Conservation (phyloP, 106 monocot species). For the Triglochin maritima region DNA sequence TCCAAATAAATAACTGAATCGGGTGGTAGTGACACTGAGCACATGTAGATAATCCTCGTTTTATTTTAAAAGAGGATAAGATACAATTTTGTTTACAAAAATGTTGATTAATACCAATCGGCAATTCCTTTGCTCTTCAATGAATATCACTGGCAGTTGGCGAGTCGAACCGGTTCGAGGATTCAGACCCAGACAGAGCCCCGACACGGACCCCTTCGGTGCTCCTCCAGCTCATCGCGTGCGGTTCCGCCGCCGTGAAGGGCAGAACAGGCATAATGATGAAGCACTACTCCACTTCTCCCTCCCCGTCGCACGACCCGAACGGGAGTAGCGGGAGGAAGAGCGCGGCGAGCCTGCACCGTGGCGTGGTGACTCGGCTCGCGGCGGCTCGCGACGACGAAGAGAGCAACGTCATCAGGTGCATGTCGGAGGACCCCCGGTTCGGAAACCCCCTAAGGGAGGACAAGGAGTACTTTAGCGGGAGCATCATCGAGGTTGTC, state of each 20-base stretch:
- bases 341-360: constrained; percentile 14
- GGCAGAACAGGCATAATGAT: background rate
- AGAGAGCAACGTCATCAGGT: constrained; percentile 6
- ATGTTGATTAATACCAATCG: no score
- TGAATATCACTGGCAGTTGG: no score
- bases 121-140: no score
- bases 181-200: constrained; percentile 6
- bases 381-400: constrained; percentile 20
- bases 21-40: no score
- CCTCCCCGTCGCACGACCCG: background rate
- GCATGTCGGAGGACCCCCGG: constrained; percentile 31
- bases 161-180: constrained; percentile 9
- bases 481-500: constrained; percentile 67
- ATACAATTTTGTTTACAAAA: no score
- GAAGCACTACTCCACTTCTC: background rate
- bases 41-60: no score
- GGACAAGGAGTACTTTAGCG: constrained; percentile 97
- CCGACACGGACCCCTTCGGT: constrained; percentile 26
- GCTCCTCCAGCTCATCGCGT: constrained; percentile 69
- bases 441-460: constrained; percentile 30
- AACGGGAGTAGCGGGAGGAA: constrained; percentile 30
- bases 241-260: constrained; percentile 31
- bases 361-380: constrained; percentile 24
- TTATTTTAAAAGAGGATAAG: no score
- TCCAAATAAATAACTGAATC: no score